These are phyloP conservation scores for Botrytis tulipae DNA, from an alignment of 2,329 filamentous ascomycete genomes.

Conservation along the genomic window DNA sequence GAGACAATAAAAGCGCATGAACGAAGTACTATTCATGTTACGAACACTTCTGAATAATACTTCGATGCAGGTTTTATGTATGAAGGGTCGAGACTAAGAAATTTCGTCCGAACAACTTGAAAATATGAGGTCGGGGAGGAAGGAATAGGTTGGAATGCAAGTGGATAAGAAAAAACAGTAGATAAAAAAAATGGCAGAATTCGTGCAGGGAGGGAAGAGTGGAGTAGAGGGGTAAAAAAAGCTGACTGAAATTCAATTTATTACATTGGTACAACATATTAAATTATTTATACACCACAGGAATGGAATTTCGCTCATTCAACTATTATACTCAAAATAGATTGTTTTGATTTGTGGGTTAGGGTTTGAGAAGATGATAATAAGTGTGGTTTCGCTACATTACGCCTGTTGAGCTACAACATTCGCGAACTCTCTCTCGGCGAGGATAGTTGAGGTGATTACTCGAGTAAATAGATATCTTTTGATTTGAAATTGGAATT, in stretches of 20 bases:
- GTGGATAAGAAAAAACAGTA: neutral
- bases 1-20: neutral
- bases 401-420: neutral
- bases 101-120: neutral
- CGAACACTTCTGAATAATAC: neutral
- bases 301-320: neutral
- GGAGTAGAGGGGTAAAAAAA: neutral
- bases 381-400: neutral
- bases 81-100: neutral
- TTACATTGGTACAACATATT: neutral
- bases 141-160: neutral
- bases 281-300: neutral
- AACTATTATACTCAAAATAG: neutral
- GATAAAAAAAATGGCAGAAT: neutral
- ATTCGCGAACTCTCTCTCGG: neutral
- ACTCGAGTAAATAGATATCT: neutral
- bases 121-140: neutral
- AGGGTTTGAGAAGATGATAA: neutral
- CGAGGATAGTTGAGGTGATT: neutral
- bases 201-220: neutral
- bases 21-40: neutral
- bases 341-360: neutral
- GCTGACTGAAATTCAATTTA: neutral
- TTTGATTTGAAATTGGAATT: neutral
- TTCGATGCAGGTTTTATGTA: neutral